Percentiles rank a stretch among this genome's conserved stretches.
phyloP scores from a whole-genome alignment of 768 basidiomycete species.

The Pleurotus pulmonarius region DNA sequence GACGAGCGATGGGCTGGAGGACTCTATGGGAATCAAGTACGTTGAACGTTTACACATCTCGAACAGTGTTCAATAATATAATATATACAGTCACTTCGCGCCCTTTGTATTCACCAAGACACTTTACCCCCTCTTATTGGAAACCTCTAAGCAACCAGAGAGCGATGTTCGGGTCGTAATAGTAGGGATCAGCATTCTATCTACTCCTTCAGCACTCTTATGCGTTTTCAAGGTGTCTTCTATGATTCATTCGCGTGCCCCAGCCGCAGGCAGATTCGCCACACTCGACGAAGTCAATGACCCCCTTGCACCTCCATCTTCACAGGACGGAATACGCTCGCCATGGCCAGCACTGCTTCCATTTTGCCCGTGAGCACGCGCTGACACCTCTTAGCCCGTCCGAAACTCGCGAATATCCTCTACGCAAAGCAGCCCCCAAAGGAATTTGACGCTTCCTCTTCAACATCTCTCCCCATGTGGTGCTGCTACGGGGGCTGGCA shows the following conservation, averaged over 20 bases:
- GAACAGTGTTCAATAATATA: not conserved
- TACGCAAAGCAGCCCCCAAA: constrained; percentile 38
- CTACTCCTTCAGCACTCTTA: not conserved
- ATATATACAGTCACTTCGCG: constrained; percentile 10
- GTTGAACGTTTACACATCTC: not conserved
- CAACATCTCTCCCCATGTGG: constrained; percentile 8
- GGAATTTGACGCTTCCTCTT: constrained; percentile 24
- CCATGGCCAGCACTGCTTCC: constrained; percentile 1
- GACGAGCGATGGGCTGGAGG: constrained; percentile 12
- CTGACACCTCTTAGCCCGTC: constrained; percentile 21
- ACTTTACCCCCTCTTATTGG: constrained; percentile 9
- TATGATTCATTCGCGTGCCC: constrained; percentile 9
- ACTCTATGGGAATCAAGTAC: constrained; percentile 12
- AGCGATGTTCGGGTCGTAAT: constrained; percentile 12
- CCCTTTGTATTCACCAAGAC: constrained; percentile 10
- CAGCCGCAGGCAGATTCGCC: constrained; percentile 12
- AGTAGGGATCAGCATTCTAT: not conserved
- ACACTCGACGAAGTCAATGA: constrained; percentile 18
- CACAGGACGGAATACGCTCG: constrained; percentile 13
- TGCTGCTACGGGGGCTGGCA: constrained; percentile 1
- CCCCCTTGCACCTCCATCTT: constrained; percentile 10
- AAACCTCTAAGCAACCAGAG: not conserved
- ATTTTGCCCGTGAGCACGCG: not conserved
- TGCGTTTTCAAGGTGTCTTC: constrained; percentile 12
- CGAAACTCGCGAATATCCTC: constrained; percentile 38